phyloP scores from a whole-genome alignment of 441 rosid genomes.

The Adansonia rubrostipa region DNA sequence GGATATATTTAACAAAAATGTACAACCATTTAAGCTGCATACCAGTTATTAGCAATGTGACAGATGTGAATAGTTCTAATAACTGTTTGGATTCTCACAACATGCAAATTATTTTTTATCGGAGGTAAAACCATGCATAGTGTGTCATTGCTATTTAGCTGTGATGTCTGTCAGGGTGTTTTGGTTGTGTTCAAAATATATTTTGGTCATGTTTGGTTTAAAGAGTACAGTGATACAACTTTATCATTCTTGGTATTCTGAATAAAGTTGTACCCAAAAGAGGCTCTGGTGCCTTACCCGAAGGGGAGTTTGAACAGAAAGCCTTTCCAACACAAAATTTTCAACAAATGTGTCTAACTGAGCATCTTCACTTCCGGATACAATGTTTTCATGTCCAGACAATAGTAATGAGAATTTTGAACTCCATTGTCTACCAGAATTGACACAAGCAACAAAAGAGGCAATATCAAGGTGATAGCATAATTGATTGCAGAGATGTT shows the following conservation, averaged over 20 bases:
- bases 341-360: slow-evolving; percentile 83
- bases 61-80: slow-evolving; percentile 1
- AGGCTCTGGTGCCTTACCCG: slow-evolving; percentile 59
- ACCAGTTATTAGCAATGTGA: not conserved
- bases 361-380: slow-evolving; percentile 53
- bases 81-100: not conserved
- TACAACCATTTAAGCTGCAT: slow-evolving; percentile 5
- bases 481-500: slow-evolving; percentile 81
- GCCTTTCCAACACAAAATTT: slow-evolving; percentile 94
- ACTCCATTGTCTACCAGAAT: slow-evolving; percentile 86
- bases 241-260: not conserved
- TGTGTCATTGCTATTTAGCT: not conserved
- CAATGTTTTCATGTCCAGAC: slow-evolving; percentile 55
- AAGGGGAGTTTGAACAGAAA: slow-evolving; percentile 93
- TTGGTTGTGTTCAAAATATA: not conserved
- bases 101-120: not conserved
- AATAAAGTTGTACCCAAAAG: slow-evolving; percentile 4
- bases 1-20: slow-evolving; percentile 7
- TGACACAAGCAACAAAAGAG: slow-evolving; percentile 83
- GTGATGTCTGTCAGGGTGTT: not conserved
- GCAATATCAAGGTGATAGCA: slow-evolving; percentile 93
- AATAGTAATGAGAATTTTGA: slow-evolving; percentile 68
- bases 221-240: not conserved
- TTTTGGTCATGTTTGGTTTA: slow-evolving; percentile 3
- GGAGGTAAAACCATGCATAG: not conserved